Evolutionary conservation across 805 yeast species (phyloP).

Genomic region (Candida cerambycidarum): DNA sequence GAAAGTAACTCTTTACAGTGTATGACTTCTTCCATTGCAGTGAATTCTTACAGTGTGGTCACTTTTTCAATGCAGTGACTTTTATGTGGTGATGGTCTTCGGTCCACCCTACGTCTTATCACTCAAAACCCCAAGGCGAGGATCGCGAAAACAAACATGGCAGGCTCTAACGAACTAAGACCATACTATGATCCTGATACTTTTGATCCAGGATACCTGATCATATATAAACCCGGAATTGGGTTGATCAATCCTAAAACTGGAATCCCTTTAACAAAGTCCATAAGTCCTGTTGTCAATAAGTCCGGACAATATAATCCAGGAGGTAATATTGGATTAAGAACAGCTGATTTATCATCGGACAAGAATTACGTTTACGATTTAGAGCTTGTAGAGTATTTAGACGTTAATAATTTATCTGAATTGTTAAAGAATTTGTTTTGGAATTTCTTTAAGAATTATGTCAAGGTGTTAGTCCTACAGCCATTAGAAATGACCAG

Average conservation of each 20-base stretch:
- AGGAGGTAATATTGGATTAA: slow-evolving; percentile 16
- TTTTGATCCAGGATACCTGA: slow-evolving; percentile 64
- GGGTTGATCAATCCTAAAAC: slow-evolving; percentile 55
- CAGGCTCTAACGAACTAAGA: slow-evolving; percentile 36
- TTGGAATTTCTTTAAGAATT: slow-evolving; percentile 63
- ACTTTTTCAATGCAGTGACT: too few relatives aligned
- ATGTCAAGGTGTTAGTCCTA: slow-evolving; percentile 63
- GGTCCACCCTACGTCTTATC: too few relatives aligned
- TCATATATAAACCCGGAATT: slow-evolving; percentile 57
- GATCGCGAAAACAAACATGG: slow-evolving; percentile 4
- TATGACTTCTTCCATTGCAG: too few relatives aligned
- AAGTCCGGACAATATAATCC: slow-evolving; percentile 13
- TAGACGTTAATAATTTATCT: slow-evolving; percentile 57
- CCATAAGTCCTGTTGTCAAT: slow-evolving; percentile 20
- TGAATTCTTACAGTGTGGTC: too few relatives aligned
- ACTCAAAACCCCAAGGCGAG: too few relatives aligned
- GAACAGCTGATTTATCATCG: slow-evolving; percentile 10
- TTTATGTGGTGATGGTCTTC: too few relatives aligned
- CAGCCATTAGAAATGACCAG: slow-evolving; percentile 90
- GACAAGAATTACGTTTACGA: slow-evolving; percentile 52
- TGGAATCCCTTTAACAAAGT: slow-evolving; percentile 33
- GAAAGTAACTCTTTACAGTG: too few relatives aligned
- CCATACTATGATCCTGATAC: slow-evolving; percentile 72
- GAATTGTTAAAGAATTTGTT: slow-evolving; percentile 58
- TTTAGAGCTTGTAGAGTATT: slow-evolving; percentile 64